These are phyloP conservation scores for Cerrena zonata DNA, from an alignment of 1,284 basidiomycete species.

Conservation along the genomic window DNA sequence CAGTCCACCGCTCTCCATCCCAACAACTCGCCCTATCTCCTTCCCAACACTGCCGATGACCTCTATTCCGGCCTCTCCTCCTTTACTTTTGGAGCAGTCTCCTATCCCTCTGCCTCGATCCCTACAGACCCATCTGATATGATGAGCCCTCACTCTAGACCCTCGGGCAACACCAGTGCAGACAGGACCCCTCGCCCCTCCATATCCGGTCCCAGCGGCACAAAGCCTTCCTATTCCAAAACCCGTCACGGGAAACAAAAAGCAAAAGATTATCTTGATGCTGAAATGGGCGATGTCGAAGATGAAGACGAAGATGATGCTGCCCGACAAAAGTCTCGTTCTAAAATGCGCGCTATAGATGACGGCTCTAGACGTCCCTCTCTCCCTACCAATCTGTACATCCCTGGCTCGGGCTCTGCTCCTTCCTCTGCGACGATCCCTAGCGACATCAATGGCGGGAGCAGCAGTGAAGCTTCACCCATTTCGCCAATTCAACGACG, in stretches of 20 bases:
- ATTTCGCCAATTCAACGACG: background rate
- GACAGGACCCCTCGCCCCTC: conserved; percentile 35
- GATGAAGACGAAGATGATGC: conserved; percentile 33
- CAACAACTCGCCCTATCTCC: conserved; percentile 11
- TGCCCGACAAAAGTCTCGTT: conserved; percentile 27
- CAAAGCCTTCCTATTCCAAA: background rate
- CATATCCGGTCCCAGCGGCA: conserved; percentile 24
- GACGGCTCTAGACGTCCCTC: conserved; percentile 42
- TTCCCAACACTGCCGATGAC: conserved; percentile 25
- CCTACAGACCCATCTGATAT: conserved; percentile 18
- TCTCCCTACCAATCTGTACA: conserved; percentile 32
- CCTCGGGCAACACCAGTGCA: conserved; percentile 17
- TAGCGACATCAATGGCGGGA: too few relatives aligned
- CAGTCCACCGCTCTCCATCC: conserved; percentile 17
- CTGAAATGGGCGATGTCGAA: conserved; percentile 21
- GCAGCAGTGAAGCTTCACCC: too few relatives aligned
- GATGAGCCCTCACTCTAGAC: conserved; percentile 28
- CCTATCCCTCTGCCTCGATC: conserved; percentile 16
- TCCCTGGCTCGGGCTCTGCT: conserved; percentile 6
- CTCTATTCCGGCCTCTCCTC: conserved; percentile 34
- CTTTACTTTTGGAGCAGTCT: conserved; percentile 37
- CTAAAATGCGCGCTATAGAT: conserved; percentile 44
- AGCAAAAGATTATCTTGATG: conserved; percentile 7
- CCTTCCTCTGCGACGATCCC: conserved; percentile 6
- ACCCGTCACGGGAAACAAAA: conserved; percentile 9